Evolutionary conservation across 305 asterid genomes (phyloP), one percentile per base, ranked within the genome.

Genomic region (Fraxinus nigra): DNA sequence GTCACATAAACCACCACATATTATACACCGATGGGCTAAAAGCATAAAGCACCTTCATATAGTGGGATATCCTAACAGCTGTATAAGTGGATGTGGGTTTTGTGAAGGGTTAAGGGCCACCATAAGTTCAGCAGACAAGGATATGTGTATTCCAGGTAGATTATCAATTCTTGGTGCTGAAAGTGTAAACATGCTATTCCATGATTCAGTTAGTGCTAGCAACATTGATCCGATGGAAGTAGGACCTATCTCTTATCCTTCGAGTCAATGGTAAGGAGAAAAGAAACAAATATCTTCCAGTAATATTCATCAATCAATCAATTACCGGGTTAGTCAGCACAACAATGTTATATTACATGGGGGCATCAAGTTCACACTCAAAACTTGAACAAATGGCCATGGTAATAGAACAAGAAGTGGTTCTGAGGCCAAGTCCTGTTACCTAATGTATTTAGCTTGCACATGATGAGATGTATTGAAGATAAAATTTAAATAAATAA

Each of bases 91-190:
- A 56, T 18, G 67, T 56, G 67, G 4, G 26, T 56, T 18, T 56
- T 18, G 24, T 56, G 67, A 16, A 18, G 67, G 67, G 10, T 56
- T 7, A 56, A 56, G 28, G 67, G 67, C 7, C 26, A 16, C 67
- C 26, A 56, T n/a, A 18, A 6, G 9, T 56, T 56, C 67, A 56
- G 24, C 26, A 18, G 28, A 56, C 24, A 46, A 56, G 46, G 40
- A 24, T n/a, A 72, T 14, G 5, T 7, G 22, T 22, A 37, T 28
- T 81, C 76, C 80, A 81, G 30, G 80, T 75, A 16, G 76, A 56
- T 48, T 75, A 72, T 63, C 65, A 56, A 16, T 24, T 38, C 30
- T 54, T 16, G 80, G 65, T 59, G 69, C 63, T 5, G 24, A 5
- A n/a, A n/a, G 22, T 51, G 63, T 51, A 16, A 51, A 51, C 63